phyloP scores from a whole-genome alignment of 2,329 filamentous ascomycete genomes.

The Penicillium frequentans region DNA sequence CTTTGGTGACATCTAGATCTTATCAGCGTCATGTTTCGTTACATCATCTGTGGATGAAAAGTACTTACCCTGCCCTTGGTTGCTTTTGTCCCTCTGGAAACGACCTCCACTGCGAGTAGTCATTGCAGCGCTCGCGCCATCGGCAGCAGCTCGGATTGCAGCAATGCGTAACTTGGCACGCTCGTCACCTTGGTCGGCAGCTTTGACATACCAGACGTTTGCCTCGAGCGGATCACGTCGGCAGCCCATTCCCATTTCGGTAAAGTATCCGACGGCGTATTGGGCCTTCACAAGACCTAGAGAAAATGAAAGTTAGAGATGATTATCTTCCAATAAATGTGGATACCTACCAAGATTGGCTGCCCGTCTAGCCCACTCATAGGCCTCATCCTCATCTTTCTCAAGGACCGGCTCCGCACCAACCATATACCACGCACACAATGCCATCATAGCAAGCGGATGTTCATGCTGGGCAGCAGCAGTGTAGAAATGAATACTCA shows the following conservation, averaged over 20 bases:
- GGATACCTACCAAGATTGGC: constrained; percentile 73
- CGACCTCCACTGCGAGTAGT: constrained; percentile 22
- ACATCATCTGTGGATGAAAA: not conserved
- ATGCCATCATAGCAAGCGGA: constrained; percentile 90
- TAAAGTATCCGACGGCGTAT: constrained; percentile 95
- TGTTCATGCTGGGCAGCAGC: constrained; percentile 83
- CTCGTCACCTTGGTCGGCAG: constrained; percentile 87
- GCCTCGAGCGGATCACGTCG: constrained; percentile 92
- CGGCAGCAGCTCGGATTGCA: constrained; percentile 81
- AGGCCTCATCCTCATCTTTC: constrained; percentile 93
- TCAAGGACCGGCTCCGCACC: constrained; percentile 89
- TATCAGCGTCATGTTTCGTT: not conserved
- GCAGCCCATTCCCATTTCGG: constrained; percentile 96
- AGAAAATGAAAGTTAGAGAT: not conserved
- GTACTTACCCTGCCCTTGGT: not conserved
- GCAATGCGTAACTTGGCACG: constrained; percentile 82
- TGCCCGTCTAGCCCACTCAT: constrained; percentile 89
- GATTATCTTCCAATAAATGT: not conserved
- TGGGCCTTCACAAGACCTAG: constrained; percentile 65
- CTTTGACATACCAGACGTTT: constrained; percentile 97
- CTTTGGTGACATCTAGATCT: constrained; percentile 13
- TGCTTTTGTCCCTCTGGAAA: not conserved
- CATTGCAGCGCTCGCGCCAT: constrained; percentile 46
- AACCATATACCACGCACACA: constrained; percentile 98
- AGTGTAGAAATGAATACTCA: constrained; percentile 98